These are phyloP conservation scores for Megacollybia marginata DNA, from an alignment of 768 basidiomycete species.

Conservation along the genomic window DNA sequence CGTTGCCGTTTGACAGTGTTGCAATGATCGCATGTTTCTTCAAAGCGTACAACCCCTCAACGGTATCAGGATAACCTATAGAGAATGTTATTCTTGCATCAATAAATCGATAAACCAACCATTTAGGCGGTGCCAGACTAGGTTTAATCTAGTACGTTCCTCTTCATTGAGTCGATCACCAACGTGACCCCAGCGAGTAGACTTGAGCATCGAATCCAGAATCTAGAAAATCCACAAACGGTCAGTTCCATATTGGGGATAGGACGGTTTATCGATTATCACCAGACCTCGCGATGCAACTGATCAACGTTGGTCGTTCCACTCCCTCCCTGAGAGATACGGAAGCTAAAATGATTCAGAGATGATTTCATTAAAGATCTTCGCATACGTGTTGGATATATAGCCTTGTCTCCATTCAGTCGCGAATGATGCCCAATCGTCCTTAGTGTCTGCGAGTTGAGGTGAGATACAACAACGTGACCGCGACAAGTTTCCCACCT, in stretches of 20 bases:
- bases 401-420: conserved; percentile 53
- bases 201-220: conserved; percentile 45
- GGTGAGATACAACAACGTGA: background rate
- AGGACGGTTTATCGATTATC: background rate
- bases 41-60: conserved; percentile 39
- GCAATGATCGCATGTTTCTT: conserved; percentile 45
- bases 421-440: conserved; percentile 42
- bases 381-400: conserved; percentile 31
- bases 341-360: conserved; percentile 21
- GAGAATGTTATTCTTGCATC: background rate
- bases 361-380: background rate
- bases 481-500: conserved; percentile 11
- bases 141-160: conserved; percentile 36
- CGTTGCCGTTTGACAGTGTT: conserved; percentile 58
- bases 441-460: conserved; percentile 1
- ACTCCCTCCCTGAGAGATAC: conserved; percentile 34
- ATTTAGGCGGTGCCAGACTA: conserved; percentile 54
- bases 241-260: background rate
- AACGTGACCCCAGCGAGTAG: conserved; percentile 44
- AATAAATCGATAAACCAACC: conserved; percentile 21
- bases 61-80: conserved; percentile 51
- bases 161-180: conserved; percentile 34
- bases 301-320: conserved; percentile 47
- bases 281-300: conserved; percentile 48
- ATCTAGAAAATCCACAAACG: conserved; percentile 35